These are phyloP conservation scores for Penicillium palitans DNA, from an alignment of 2,329 filamentous ascomycete species.

Conservation along the genomic window DNA sequence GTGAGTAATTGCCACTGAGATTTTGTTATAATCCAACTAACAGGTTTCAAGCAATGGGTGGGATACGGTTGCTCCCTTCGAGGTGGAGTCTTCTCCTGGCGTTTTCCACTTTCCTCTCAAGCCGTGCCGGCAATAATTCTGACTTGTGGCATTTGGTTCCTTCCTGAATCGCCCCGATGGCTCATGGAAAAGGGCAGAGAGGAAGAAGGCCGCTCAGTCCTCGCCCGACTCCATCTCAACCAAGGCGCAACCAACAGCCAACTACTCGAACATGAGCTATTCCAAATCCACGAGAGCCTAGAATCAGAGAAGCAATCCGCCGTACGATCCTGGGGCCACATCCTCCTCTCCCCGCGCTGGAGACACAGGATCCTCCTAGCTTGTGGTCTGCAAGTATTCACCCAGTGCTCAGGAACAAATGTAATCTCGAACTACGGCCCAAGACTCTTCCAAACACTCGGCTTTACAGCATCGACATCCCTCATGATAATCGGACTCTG, in stretches of 20 bases:
- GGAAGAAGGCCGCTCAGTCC: slow-evolving; percentile 36
- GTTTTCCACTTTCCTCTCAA: slow-evolving; percentile 38
- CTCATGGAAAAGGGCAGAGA: slow-evolving; percentile 41
- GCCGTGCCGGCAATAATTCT: slow-evolving; percentile 46
- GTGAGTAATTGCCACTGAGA: slow-evolving; percentile 29
- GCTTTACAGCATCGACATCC: slow-evolving; percentile 47
- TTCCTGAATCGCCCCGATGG: slow-evolving; percentile 40
- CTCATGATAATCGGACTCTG: slow-evolving; percentile 55
- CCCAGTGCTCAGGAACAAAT: slow-evolving; percentile 51
- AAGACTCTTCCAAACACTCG: slow-evolving; percentile 48
- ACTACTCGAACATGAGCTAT: slow-evolving; percentile 44
- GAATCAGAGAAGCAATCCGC: slow-evolving; percentile 38
- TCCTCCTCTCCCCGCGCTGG: slow-evolving; percentile 48
- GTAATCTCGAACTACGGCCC: slow-evolving; percentile 49
- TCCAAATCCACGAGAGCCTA: slow-evolving; percentile 44
- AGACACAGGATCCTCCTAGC: slow-evolving; percentile 50
- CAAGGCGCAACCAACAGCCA: slow-evolving; percentile 31
- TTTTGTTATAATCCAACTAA: neutral
- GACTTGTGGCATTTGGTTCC: slow-evolving; percentile 33
- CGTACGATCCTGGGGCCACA: slow-evolving; percentile 42
- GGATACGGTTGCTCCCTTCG: slow-evolving; percentile 50
- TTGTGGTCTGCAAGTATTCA: slow-evolving; percentile 52
- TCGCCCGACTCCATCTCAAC: slow-evolving; percentile 36
- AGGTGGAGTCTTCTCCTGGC: slow-evolving; percentile 34
- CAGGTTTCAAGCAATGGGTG: slow-evolving; percentile 46